Evolutionary conservation across 192 early-diverging fungal genomes (phyloP), one percentile per base, ranked within the genome.

Genomic region (Entomortierella parvispora): DNA sequence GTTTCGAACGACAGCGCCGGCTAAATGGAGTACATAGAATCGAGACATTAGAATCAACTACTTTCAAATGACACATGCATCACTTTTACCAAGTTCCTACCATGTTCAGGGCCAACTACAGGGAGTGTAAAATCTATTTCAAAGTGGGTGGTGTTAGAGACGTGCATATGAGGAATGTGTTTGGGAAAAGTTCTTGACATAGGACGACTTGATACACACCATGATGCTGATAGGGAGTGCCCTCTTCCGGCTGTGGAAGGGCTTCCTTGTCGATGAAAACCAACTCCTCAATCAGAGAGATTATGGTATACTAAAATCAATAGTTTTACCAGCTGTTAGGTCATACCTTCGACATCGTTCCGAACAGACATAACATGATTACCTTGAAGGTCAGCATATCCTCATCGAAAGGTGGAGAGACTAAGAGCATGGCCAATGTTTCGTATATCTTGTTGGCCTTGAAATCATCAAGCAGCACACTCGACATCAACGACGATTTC

Each of bases 211-310:
- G 56, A 29, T 55, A 11, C 48, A n/a, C 77, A 87, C 86, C 86
- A 43, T 69, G 74, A 51, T 88, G 87, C 65, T 88, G 87, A 57
- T 88, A 86, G 5, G 87, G 87, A 8, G 80, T 70, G 12, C 80
- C 81, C 20, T 84, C 82, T 14, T 70, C 68, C 32, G 79, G 67
- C 22, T 80, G 79, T 40, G 79, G 63, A 10, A 79, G 37, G 22
- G 65, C 62, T 46, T 79, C 82, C 42, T 80, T 82, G 33, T 85
- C 87, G 17, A 83, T 71, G 70, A 84, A 88, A 15, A 61, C 72
- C 18, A 88, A 53, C 37, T 86, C 81, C 44, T 80, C 81, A 33
- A 85, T 54, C 40, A 83, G 31, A 2, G 71, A 71, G n/a, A 80
- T 83, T 20, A 83, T 69, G 8, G 81, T 71, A 47, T 77, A 79